Conservation (phyloP, 208 protist genomes). For the Leptomonas pyrrhocoris region DNA sequence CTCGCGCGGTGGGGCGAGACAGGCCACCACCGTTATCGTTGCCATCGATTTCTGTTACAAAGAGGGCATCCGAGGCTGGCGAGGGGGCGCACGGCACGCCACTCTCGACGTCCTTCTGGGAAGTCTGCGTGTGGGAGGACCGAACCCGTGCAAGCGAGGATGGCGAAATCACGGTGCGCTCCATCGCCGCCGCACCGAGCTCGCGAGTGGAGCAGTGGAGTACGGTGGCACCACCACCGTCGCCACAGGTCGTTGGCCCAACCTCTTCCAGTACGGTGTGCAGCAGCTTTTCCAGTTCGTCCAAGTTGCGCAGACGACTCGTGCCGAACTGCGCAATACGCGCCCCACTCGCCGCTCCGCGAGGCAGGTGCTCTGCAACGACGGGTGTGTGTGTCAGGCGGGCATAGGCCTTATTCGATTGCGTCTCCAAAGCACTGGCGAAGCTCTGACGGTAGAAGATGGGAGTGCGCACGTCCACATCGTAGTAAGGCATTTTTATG, state of each 20-base stretch:
- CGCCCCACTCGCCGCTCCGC: constrained; percentile 25
- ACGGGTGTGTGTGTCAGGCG: constrained; percentile 53
- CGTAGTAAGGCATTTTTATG: constrained; percentile 9
- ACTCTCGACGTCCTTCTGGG: neutral
- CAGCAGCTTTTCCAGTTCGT: constrained; percentile 40
- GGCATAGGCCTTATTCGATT: constrained; percentile 45
- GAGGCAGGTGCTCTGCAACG: constrained; percentile 34
- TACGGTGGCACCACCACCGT: too few relatives aligned
- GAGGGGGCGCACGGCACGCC: neutral
- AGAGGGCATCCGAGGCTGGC: neutral
- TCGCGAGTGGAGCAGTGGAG: constrained; percentile 7
- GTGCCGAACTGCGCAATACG: constrained; percentile 45
- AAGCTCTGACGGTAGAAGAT: constrained; percentile 58
- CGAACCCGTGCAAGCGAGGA: neutral
- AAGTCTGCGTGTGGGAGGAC: neutral
- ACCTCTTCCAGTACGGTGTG: constrained; percentile 15
- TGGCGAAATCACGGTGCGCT: neutral
- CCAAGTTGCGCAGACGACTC: constrained; percentile 30
- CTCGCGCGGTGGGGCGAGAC: neutral
- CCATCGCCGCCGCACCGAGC: constrained; percentile 5
- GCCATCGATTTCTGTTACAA: too few relatives aligned
- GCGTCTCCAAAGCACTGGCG: constrained; percentile 39
- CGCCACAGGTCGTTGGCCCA: neutral
- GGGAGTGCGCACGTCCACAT: constrained; percentile 43
- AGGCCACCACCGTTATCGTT: neutral